Evolutionary conservation across 2,329 filamentous ascomycete genomes (phyloP), one percentile per base, ranked within the genome.

Genomic region (Fusarium sp.): DNA sequence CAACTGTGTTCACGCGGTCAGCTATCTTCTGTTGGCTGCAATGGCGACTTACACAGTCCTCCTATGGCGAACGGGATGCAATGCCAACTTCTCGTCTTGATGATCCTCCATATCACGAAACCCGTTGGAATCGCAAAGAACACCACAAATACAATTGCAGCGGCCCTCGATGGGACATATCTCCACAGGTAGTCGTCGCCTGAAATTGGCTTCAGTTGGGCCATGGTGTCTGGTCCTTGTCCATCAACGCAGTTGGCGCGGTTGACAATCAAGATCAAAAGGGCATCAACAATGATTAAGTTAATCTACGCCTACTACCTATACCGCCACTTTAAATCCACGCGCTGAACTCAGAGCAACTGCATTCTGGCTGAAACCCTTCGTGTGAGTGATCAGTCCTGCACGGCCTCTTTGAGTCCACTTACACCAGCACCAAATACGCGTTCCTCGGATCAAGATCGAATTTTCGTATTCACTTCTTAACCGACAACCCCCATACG

Each of bases 1-100:
- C 77, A 66, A 51, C 46, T 51, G 9, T 4, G 2, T 2, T 27
- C 4, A 2, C 10, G 33, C 6, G 11, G 27, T 51, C 46, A 51
- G 46, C 16, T 18, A 9, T 10, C 14, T 51, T 13, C 16, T 33
- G 2, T 4, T 20, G 1, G 11, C 25, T 3, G 6, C 6, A 13
- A 2, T 20, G 2, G 4, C 29, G 8, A 79, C 84, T 63, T 80
- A 86, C 85, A 82, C 3, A 82, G 20, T 23, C 81, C 83, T 11
- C 84, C 85, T 6, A 85, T 67, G 10, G 81, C 69, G 65, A 87
- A 84, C 1, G 83, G 79, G 13, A 82, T 78, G 72, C 83, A 85
- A 18, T 51, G 46, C 46, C 46, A 51, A 16, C 46, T 51, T 33
- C 46, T 6, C 4, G 46, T 51, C 6, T 29, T 51, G 4, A 33